These are phyloP conservation scores for Citrus inodora DNA, from an alignment of 345 rosid species.

Conservation along the genomic window DNA sequence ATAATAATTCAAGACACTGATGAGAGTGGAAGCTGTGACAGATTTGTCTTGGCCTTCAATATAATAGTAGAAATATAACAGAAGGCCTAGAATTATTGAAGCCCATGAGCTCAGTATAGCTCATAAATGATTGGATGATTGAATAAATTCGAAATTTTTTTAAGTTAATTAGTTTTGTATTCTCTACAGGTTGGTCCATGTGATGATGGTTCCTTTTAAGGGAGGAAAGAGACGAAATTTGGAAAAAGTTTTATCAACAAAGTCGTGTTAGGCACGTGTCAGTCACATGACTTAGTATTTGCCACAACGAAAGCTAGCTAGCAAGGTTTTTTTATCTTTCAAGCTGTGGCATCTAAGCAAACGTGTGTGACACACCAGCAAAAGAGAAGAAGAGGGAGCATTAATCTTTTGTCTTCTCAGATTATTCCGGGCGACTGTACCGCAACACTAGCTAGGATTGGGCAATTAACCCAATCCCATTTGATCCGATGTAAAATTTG, in stretches of 20 bases:
- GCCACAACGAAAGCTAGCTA: constrained; percentile 8
- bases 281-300: constrained; percentile 25
- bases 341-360: neutral
- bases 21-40: constrained; percentile 17
- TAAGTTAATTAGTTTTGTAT: neutral
- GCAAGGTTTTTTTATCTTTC: neutral
- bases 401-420: no score
- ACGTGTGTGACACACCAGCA: neutral
- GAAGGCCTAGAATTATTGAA: constrained; percentile 29
- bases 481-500: no score
- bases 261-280: constrained; percentile 23
- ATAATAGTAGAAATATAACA: constrained; percentile 15
- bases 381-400: neutral
- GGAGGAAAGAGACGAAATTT: constrained; percentile 10
- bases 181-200: constrained; percentile 39
- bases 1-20: constrained; percentile 10
- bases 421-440: neutral
- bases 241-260: neutral
- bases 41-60: constrained; percentile 17
- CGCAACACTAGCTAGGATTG: neutral
- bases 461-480: no score
- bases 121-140: constrained; percentile 23
- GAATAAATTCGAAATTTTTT: neutral
- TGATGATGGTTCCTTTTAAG: constrained; percentile 22
- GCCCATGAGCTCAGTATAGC: constrained; percentile 15